phyloP scores from a whole-genome alignment of 345 rosid species.

The Eucalyptus paniculata region DNA sequence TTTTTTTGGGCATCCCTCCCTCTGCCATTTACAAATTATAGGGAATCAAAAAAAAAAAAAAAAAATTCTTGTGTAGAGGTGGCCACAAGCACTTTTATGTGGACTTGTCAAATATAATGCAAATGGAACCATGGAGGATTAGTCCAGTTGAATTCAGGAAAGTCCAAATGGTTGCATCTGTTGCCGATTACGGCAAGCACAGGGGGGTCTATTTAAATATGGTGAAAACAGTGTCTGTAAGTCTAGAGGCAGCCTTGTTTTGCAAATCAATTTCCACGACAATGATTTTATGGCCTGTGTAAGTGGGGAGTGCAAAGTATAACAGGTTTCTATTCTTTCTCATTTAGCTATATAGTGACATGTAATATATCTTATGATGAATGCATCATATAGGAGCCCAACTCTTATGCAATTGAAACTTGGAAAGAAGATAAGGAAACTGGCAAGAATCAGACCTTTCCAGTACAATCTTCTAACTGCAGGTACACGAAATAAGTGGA shows the following conservation, averaged over 20 bases:
- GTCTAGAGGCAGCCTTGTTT: background rate
- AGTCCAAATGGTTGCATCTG: background rate
- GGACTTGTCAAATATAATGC: background rate
- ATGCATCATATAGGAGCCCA: background rate
- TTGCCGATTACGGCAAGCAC: background rate
- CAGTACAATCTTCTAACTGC: background rate
- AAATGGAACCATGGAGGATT: background rate
- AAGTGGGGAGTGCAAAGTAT: background rate
- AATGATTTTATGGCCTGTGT: background rate
- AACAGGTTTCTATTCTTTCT: background rate
- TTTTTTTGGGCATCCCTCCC: background rate
- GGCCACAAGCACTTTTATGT: background rate
- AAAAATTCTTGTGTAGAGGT: background rate
- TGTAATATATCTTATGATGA: background rate
- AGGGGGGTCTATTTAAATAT: background rate
- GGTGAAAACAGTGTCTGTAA: background rate
- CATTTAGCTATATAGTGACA: background rate
- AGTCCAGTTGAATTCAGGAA: background rate
- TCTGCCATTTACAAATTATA: background rate
- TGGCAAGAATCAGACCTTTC: background rate
- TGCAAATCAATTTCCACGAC: background rate
- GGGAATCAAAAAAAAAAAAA: background rate
- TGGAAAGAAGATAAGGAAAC: background rate
- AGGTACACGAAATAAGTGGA: background rate
- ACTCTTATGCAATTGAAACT: background rate